phyloP scores from a whole-genome alignment of 495 filamentous ascomycete genomes.

The Podospora australis region DNA sequence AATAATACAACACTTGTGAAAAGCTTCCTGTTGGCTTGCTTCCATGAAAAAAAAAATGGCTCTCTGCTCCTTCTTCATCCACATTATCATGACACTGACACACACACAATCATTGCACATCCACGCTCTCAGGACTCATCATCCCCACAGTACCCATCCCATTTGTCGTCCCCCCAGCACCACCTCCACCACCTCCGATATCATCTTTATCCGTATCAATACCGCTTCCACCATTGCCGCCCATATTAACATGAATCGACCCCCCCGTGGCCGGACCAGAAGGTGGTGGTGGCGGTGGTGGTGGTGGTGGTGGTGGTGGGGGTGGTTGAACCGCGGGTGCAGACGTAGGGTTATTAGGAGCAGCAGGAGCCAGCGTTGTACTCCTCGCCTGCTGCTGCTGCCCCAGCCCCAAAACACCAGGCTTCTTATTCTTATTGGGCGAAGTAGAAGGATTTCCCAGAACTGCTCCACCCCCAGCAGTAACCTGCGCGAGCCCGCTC shows the following conservation, averaged over 20 bases:
- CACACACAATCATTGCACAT: conserved; percentile 9
- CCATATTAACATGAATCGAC: too few relatives aligned
- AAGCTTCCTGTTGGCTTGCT: too few relatives aligned
- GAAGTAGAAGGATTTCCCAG: too few relatives aligned
- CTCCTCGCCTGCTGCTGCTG: conserved; percentile 11
- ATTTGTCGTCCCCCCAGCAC: conserved; percentile 46
- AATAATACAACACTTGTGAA: conserved; percentile 12
- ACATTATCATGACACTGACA: too few relatives aligned
- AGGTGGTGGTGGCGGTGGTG: too few relatives aligned
- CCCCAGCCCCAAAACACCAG: conserved; percentile 1
- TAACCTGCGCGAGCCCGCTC: conserved; percentile 34
- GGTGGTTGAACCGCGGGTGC: too few relatives aligned
- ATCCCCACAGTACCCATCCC: conserved; percentile 52
- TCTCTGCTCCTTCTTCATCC: too few relatives aligned
- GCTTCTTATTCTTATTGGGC: conserved; percentile 3
- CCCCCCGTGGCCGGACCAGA: too few relatives aligned
- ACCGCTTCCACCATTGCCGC: neutral
- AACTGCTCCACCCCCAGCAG: conserved; percentile 8
- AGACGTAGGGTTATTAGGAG: too few relatives aligned
- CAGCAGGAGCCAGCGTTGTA: neutral
- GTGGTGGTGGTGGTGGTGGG: too few relatives aligned
- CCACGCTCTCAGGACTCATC: conserved; percentile 63
- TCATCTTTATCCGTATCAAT: conserved; percentile 2
- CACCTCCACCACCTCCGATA: conserved; percentile 40
- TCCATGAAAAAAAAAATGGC: too few relatives aligned